Conservation (phyloP, 495 filamentous ascomycete genomes). For the Penicillium salamii region DNA sequence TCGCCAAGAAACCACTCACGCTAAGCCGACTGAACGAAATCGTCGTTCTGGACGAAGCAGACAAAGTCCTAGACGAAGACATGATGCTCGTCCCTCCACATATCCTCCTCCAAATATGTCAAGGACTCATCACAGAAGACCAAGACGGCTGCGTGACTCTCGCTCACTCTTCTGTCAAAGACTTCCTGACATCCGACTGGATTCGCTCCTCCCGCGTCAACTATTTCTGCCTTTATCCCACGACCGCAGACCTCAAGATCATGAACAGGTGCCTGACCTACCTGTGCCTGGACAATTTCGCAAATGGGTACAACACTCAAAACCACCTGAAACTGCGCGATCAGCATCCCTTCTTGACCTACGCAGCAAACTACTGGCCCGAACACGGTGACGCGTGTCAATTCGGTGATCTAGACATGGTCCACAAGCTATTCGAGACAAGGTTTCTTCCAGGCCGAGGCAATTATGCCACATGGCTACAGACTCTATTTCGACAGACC, state of each 20-base stretch:
- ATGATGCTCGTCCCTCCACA: conserved; percentile 25
- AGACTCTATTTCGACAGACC: conserved; percentile 2
- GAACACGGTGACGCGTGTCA: conserved; percentile 7
- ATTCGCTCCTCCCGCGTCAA: conserved; percentile 14
- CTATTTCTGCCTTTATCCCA: conserved; percentile 16
- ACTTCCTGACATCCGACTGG: conserved; percentile 23
- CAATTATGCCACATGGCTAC: conserved; percentile 21
- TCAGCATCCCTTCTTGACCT: conserved; percentile 7
- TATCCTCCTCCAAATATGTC: conserved; percentile 19
- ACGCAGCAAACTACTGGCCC: conserved; percentile 18
- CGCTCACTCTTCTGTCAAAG: conserved; percentile 21
- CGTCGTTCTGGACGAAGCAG: conserved; percentile 13
- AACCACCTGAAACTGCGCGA: not conserved
- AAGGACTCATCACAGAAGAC: conserved; percentile 19
- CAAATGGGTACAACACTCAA: conserved; percentile 6
- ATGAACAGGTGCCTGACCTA: conserved; percentile 20
- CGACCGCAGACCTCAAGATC: conserved; percentile 13
- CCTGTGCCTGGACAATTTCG: conserved; percentile 21
- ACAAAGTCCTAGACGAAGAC: conserved; percentile 16
- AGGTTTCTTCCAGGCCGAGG: conserved; percentile 11
- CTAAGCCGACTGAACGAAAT: conserved; percentile 14
- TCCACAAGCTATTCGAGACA: conserved; percentile 16
- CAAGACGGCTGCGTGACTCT: conserved; percentile 10
- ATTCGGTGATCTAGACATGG: not conserved
- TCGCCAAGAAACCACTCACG: conserved; percentile 9